A percentile compares a stretch with the other conserved stretches of the same genome.
Evolutionary conservation across 2,329 filamentous ascomycete genomes (phyloP).

Genomic region (Aschersonia sp.): DNA sequence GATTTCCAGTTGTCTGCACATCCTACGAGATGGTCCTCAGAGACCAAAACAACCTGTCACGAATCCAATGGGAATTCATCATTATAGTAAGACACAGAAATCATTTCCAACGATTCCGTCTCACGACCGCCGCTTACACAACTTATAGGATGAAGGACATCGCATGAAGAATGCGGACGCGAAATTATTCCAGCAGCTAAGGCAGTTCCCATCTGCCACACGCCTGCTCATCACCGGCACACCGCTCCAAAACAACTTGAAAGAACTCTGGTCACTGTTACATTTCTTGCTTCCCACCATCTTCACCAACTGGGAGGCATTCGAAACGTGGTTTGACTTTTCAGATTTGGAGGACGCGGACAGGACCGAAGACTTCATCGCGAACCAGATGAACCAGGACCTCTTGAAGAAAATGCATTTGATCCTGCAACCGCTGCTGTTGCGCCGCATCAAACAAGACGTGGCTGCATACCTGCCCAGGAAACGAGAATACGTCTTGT

Average conservation of each 20-base stretch:
- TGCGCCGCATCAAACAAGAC: constrained; percentile 83
- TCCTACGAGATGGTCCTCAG: constrained; percentile 94
- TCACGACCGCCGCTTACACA: not conserved
- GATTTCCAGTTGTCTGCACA: constrained; percentile 86
- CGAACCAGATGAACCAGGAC: constrained; percentile 49
- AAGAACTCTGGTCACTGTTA: constrained; percentile 86
- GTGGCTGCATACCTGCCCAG: constrained; percentile 86
- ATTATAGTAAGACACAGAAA: constrained; percentile 54
- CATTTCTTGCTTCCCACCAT: constrained; percentile 89
- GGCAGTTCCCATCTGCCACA: constrained; percentile 81
- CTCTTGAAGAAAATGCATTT: constrained; percentile 67
- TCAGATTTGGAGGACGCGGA: constrained; percentile 77
- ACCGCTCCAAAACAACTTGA: constrained; percentile 87
- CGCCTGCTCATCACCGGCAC: constrained; percentile 89
- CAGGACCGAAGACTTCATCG: constrained; percentile 63
- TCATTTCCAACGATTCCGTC: too few relatives aligned
- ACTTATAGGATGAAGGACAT: constrained; percentile 74
- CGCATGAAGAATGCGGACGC: constrained; percentile 96
- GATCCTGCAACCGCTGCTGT: constrained; percentile 79
- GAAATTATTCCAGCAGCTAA: constrained; percentile 74
- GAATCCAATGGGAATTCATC: constrained; percentile 93
- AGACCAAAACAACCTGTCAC: constrained; percentile 66
- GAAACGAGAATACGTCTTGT: constrained; percentile 92
- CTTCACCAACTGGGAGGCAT: constrained; percentile 85
- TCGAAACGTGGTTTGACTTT: constrained; percentile 96